phyloP scores from a whole-genome alignment of 139 green algal species.

The Spirogloea muscicola region DNA sequence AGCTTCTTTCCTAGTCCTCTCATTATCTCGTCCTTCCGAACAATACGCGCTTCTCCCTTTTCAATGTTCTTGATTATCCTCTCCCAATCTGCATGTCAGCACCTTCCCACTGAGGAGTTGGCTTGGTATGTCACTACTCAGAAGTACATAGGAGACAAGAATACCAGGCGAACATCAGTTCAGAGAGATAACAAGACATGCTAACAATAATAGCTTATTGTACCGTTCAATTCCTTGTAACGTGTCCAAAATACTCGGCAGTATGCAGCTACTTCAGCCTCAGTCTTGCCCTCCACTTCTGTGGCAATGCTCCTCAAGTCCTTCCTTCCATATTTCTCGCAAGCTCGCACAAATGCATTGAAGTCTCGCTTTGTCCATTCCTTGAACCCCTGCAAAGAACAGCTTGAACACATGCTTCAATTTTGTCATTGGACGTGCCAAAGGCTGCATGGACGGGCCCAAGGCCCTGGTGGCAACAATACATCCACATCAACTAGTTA shows the following conservation, averaged over 20 bases:
- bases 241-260: constrained; percentile 54
- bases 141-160: no score
- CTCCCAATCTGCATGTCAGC: constrained; percentile 53
- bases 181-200: no score
- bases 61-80: constrained; percentile 92
- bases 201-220: no score
- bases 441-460: no score
- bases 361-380: constrained; percentile 91
- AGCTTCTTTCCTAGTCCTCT: constrained; percentile 85
- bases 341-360: constrained; percentile 83
- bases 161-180: no score
- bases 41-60: constrained; percentile 84
- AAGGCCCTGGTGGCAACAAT: no score
- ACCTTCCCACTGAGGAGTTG: no score
- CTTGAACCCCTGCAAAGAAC: constrained; percentile 80
- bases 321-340: constrained; percentile 82
- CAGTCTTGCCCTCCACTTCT: constrained; percentile 65
- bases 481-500: no score
- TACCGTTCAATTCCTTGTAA: constrained; percentile 51
- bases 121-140: no score
- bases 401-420: no score
- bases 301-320: constrained; percentile 69
- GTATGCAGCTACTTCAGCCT: constrained; percentile 48
- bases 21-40: constrained; percentile 79
- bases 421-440: no score